A percentile compares a stretch with the other conserved stretches of the same genome.
phyloP scores from a whole-genome alignment of 441 rosid species.

The Theobroma grandiflorum region DNA sequence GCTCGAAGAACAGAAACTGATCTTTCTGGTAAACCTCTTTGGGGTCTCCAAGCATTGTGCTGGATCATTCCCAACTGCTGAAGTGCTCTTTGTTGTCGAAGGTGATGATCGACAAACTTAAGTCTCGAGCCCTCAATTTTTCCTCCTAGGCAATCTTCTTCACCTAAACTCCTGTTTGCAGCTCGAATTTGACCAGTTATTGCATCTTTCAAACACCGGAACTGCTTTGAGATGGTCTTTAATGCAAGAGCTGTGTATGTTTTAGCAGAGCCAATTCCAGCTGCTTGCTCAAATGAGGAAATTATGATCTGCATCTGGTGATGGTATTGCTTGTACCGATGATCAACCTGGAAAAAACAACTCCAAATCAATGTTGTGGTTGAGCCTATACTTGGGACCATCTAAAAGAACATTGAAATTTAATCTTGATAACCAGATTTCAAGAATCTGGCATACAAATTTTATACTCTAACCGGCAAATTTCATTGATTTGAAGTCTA shows the following conservation, averaged over 20 bases:
- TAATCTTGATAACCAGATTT: neutral
- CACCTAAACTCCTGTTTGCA: constrained; percentile 81
- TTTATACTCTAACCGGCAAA: neutral
- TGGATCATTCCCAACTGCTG: constrained; percentile 93
- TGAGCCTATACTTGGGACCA: neutral
- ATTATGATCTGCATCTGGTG: constrained; percentile 77
- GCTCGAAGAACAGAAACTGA: constrained; percentile 80
- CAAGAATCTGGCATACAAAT: constrained; percentile 1
- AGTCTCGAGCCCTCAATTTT: constrained; percentile 75
- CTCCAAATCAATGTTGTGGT: too few species aligned
- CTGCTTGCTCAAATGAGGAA: constrained; percentile 69
- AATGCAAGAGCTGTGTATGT: constrained; percentile 74
- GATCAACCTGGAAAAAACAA: constrained; percentile 60
- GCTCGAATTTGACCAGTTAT: constrained; percentile 69
- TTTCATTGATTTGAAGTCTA: neutral
- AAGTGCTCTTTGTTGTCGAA: constrained; percentile 93
- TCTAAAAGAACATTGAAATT: constrained; percentile 8
- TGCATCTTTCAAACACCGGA: constrained; percentile 74
- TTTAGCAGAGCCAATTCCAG: constrained; percentile 69
- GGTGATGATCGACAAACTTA: constrained; percentile 83
- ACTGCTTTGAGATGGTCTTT: constrained; percentile 77
- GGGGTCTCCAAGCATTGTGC: constrained; percentile 94
- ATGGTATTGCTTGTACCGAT: constrained; percentile 76
- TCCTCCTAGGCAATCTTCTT: constrained; percentile 61
- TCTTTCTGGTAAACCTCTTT: constrained; percentile 76